Evolutionary conservation across 352 stramenopile species (phyloP), one percentile per base, ranked within the genome.

Genomic region (Pythium brachiatum): DNA sequence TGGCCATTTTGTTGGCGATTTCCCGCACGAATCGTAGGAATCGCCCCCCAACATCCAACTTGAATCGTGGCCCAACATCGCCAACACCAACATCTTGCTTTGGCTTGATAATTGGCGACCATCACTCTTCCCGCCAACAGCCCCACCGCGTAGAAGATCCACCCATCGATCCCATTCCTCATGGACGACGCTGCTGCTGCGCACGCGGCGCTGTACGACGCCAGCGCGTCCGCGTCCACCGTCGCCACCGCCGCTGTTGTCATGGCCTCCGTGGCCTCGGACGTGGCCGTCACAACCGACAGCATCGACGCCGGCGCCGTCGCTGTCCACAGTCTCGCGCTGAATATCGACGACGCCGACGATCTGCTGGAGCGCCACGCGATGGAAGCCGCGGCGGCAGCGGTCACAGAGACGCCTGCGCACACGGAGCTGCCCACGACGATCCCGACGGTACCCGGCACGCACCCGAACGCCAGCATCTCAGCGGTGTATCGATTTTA

Each of bases 401-500:
- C 52, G 27, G 25, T 26, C 13, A 23, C 32, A 21, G 36, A 29
- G 38, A 43, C 29, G 18, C 7, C 21, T n/a, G 34, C 21, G 47
- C 21, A 34, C 12, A 9, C 20, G 1, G 44, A 57, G 41, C 53
- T 53, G 23, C 39, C 64, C 43, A n/a, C 57, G 3, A 47, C 48
- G 48, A 20, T 68, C 21, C 54, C 60, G 0, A 51, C 39, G 2
- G 56, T 63, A 21, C 58, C 36, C 1, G 48, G 62, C 55, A 25
- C 62, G 29, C 62, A 63, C 29, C 62, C 62, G 32, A 56, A 53
- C 21, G 55, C 54, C 46, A 74, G 54, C 58, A 68, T 78, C n/a
- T 92, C 83, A 41, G 83, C 83, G 3, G 83, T 92, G 38, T 90
- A 92, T 56, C 81, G 81, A 25, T 92, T 81, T 71, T 92, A 90